These are phyloP conservation scores for Ceriops tagal DNA, from an alignment of 345 rosid species.

Conservation along the genomic window DNA sequence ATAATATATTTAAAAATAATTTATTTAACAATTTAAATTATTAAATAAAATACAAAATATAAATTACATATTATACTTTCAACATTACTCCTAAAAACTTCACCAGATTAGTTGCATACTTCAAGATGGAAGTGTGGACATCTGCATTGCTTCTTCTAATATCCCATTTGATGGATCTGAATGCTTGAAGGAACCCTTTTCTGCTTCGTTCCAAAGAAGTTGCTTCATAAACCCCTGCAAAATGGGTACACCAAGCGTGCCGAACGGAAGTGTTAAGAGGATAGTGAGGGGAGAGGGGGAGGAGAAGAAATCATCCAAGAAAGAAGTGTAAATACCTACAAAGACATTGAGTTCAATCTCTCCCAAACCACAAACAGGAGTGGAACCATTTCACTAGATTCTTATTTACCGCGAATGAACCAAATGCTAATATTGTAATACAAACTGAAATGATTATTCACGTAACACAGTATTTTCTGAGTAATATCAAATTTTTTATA, in stretches of 20 bases:
- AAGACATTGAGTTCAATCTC: too few relatives aligned
- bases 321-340: background rate
- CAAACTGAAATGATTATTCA: too few relatives aligned
- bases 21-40: too few relatives aligned
- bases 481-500: too few relatives aligned
- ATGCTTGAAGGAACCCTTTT: constrained; percentile 50
- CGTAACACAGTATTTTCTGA: too few relatives aligned
- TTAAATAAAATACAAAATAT: too few relatives aligned
- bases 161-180: constrained; percentile 48
- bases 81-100: background rate
- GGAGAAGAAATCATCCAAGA: background rate
- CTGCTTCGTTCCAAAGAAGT: constrained; percentile 66
- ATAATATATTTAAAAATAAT: too few relatives aligned
- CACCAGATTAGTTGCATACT: constrained; percentile 1
- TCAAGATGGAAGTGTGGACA: constrained; percentile 48
- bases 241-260: background rate
- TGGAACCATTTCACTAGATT: too few relatives aligned
- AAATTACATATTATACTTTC: too few relatives aligned
- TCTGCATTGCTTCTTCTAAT: constrained; percentile 41
- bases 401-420: too few relatives aligned
- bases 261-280: background rate
- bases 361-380: too few relatives aligned
- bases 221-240: constrained; percentile 71
- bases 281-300: background rate
- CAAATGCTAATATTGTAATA: too few relatives aligned